These are phyloP conservation scores for Cytidiella melzeri DNA, from an alignment of 768 basidiomycete species.

Conservation along the genomic window DNA sequence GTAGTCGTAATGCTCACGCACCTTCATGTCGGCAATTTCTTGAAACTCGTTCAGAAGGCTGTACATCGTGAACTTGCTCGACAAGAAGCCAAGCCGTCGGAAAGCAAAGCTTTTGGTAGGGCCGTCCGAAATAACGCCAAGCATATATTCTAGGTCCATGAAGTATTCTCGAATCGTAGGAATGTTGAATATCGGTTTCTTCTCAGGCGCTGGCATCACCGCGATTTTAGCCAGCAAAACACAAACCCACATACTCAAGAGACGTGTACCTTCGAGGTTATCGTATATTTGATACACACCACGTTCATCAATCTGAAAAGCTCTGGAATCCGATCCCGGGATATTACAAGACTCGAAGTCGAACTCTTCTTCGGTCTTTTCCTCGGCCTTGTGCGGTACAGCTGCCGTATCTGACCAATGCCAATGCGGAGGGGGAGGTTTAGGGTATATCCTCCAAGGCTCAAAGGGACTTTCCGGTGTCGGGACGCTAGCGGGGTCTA, in stretches of 20 bases:
- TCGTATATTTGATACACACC: conserved; percentile 89
- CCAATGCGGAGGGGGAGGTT: conserved; percentile 95
- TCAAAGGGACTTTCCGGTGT: conserved; percentile 32
- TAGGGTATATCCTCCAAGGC: conserved; percentile 87
- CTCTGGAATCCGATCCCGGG: conserved; percentile 57
- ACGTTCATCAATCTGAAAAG: conserved; percentile 72
- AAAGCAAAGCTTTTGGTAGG: conserved; percentile 96
- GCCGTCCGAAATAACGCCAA: conserved; percentile 88
- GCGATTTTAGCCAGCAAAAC: not conserved
- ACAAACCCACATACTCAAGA: conserved; percentile 2
- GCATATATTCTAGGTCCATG: conserved; percentile 87
- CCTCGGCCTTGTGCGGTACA: conserved; percentile 13
- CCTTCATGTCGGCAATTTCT: conserved; percentile 96
- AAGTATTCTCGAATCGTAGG: conserved; percentile 93
- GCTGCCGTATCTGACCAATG: conserved; percentile 58
- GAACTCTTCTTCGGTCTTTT: conserved; percentile 48
- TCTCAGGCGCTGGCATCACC: conserved; percentile 20
- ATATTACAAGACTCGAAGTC: conserved; percentile 67
- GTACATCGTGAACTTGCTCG: conserved; percentile 94
- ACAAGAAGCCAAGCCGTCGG: conserved; percentile 82
- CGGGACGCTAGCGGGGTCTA: conserved; percentile 27
- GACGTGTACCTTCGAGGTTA: conserved; percentile 28
- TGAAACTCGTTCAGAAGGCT: conserved; percentile 87
- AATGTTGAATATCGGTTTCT: conserved; percentile 64
- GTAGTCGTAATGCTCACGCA: conserved; percentile 29